Evolutionary conservation across 805 yeast genomes (phyloP).

Genomic region (Komagataella kurtzmanii): DNA sequence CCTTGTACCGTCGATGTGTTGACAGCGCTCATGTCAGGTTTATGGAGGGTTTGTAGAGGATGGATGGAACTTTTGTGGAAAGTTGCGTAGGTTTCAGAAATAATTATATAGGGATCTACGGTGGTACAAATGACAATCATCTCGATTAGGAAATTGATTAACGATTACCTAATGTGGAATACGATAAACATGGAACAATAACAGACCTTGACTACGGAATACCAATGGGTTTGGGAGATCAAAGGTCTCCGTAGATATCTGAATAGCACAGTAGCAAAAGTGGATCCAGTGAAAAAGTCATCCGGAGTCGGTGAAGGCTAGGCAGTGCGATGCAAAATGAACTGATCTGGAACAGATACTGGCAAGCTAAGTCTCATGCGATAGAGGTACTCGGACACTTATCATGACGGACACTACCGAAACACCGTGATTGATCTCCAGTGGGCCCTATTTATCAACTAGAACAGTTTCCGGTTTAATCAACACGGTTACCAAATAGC

Average conservation of each 20-base stretch:
- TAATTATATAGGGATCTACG: background rate
- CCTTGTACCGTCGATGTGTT: background rate
- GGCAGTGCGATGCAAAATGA: no score
- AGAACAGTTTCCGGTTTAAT: background rate
- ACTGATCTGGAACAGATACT: no score
- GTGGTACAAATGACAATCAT: background rate
- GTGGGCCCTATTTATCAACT: no score
- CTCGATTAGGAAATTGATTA: background rate
- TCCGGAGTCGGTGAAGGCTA: no score
- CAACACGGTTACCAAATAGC: background rate
- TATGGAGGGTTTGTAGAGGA: background rate
- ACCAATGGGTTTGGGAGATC: background rate
- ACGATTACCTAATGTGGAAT: background rate
- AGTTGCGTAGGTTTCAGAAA: background rate
- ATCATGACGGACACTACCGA: no score
- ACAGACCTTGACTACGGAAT: background rate
- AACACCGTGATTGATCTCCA: no score
- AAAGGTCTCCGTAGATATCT: background rate
- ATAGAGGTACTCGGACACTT: no score
- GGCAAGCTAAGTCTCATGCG: no score
- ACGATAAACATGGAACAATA: background rate
- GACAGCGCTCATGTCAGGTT: background rate
- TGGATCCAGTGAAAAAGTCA: no score
- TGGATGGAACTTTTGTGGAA: background rate
- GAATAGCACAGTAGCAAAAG: background rate